Conservation (phyloP, 2,329 filamentous ascomycete genomes). For the Aureobasidium subglaciale region DNA sequence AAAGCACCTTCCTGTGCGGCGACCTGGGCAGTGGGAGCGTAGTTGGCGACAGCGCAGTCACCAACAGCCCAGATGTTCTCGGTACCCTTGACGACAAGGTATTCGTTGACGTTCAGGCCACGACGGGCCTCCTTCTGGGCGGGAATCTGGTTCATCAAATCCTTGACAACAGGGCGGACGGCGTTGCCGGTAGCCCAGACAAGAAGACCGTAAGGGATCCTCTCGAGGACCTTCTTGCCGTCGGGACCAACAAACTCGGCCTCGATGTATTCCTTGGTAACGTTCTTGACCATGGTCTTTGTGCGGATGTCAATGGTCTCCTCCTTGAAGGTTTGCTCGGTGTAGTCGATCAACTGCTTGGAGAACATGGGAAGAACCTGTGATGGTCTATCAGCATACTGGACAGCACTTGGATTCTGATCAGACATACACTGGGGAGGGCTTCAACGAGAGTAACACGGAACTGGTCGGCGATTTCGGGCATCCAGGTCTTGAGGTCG, state of each 20-base stretch:
- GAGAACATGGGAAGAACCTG: constrained; percentile 88
- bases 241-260: constrained; percentile 76
- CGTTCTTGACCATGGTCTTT: constrained; percentile 98
- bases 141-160: constrained; percentile 85
- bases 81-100: constrained; percentile 93
- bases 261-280: constrained; percentile 87
- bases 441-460: constrained; percentile 96
- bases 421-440: constrained; percentile 65
- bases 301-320: constrained; percentile 96
- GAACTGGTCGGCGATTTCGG: constrained; percentile 91
- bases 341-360: constrained; percentile 98
- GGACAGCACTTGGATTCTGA: neutral
- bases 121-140: constrained; percentile 93
- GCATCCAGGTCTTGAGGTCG: constrained; percentile 96
- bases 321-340: constrained; percentile 97
- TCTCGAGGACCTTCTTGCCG: constrained; percentile 72
- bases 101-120: constrained; percentile 95
- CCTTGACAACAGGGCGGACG: constrained; percentile 77
- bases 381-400: constrained; percentile 12
- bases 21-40: constrained; percentile 95
- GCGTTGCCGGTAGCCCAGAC: constrained; percentile 99
- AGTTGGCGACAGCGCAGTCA: constrained; percentile 95
- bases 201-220: constrained; percentile 87
- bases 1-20: constrained; percentile 93
- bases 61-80: constrained; percentile 98